Base-by-base conservation (phyloP, 2,329 filamentous ascomycete species). In the Sporothrix brunneoviolacea region DNA sequence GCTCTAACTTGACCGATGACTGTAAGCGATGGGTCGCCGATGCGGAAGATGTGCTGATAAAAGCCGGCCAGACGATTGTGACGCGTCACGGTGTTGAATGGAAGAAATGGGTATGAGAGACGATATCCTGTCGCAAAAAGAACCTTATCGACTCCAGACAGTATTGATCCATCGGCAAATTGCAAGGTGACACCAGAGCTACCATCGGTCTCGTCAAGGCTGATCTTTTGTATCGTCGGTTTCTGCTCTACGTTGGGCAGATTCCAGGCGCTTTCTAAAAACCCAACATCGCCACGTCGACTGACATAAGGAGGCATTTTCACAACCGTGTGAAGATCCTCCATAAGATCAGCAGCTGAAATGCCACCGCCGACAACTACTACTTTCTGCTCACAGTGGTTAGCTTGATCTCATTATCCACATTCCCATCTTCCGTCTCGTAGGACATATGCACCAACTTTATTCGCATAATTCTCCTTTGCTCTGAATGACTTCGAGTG, bases 91-190 rank as follows among this genome's bases (percentile, higher is more conserved):
- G 65, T 64, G 63, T 63, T 67, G 1, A 70, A 59, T 0, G 76
- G 76, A 0, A 83, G 61, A 59, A 83, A 85, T 0, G 80, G 81
- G 0, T 84, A 61, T 0, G 78, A 79, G 78, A 79, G 85, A 24
- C 69, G 74, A 61, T 83, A 84, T 0, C 83, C 83, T 0, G 83
- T 86, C n/a, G 80, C 82, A 52, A 86, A 82, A 55, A 86, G 76
- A 54, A 86, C 71, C 57, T 77, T 62, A 61, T 86, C 82, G n/a
- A 86, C 75, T 16, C 74, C 66, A 0, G 68, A 55, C 8, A 82
- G 68, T 1, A 62, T 68, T 0, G 68, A 72, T 2, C 80, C 80
- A 54, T 84, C 77, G 28, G 72, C 66, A 44, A 86, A 78, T 52
- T 78, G 68, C 0, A 83, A 74, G 65, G 36, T 59, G 58, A 12